These are phyloP conservation scores for Penicillium pancosmium DNA, from an alignment of 495 filamentous ascomycete genomes.

Conservation along the genomic window DNA sequence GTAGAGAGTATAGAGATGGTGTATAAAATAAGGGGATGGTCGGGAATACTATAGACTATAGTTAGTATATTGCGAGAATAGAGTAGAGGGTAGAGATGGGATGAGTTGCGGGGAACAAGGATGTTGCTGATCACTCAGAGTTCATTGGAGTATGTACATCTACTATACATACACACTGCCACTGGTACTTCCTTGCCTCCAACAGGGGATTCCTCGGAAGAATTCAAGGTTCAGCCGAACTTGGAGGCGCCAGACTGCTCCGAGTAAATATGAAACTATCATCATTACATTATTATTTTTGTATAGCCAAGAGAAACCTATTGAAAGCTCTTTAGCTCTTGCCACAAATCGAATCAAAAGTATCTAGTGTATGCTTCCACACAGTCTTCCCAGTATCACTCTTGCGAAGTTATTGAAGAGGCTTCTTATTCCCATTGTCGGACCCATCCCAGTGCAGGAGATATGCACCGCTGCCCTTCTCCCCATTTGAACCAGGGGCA, in stretches of 20 bases:
- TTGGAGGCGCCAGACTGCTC: background rate
- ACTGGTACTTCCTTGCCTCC: background rate
- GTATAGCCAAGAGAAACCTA: too few species aligned
- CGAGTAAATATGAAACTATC: background rate
- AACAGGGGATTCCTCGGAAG: background rate
- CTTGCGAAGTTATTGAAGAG: constrained; percentile 19
- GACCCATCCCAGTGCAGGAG: constrained; percentile 23
- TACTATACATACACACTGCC: too few species aligned
- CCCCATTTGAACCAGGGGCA: constrained; percentile 24
- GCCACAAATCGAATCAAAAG: constrained; percentile 25
- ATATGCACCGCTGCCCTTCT: constrained; percentile 27
- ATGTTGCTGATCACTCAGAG: background rate
- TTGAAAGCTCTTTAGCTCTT: background rate
- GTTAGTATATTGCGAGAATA: background rate
- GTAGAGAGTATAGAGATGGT: background rate
- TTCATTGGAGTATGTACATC: background rate
- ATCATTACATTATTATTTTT: too few species aligned
- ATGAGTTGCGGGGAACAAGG: background rate
- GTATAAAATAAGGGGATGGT: background rate
- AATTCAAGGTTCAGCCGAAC: background rate
- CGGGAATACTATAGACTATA: too few species aligned
- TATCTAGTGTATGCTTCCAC: constrained; percentile 25
- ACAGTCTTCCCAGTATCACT: constrained; percentile 22
- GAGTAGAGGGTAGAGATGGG: background rate
- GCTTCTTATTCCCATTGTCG: constrained; percentile 18